Base-by-base conservation (phyloP, 805 yeast genomes). In the Candida cerambycidarum region DNA sequence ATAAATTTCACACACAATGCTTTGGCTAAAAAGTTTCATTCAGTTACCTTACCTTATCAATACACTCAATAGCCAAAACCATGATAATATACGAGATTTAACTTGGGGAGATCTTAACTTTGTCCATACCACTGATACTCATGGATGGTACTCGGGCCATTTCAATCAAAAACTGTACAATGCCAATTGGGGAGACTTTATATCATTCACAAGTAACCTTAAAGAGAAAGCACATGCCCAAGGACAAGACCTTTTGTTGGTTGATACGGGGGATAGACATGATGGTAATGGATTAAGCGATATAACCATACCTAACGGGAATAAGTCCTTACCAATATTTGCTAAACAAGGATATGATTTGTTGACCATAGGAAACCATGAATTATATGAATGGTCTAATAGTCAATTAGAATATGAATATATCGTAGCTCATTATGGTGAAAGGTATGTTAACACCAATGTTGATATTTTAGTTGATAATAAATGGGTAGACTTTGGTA, bases 81-180 rank as follows among this genome's bases (percentile, higher is more conserved):
- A 34, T 5, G 38, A 13, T 18, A n/a, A 17, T n/a, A 13, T 17
- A 10, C 8, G 93, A 39, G 76, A 77, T n/a, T 55, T 89, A 23
- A 56, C 62, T 9, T 73, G 89, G 76, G 89, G 90, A 0, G 78
- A 82, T 43, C 44, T 93, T 36, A 92, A 93, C 65, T 87, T 93
- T 53, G 55, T 92, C 18, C 98, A 92, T 56, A 90, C 98, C 1
- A 93, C 99, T 0, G 99, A 93, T 56, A 92, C 97, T 2, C 99
- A 93, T 61, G 97, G 93, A 1, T 93, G 99, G 99, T 79, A 85
- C 49, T 82, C 92, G 4, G 97, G 97, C 0, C 99, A 92, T 65
- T 54, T 79, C 30, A 81, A 82, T 51, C 97, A 90, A 60, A 71
- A 76, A 21, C 80, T 78, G 44, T 92, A 82, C 60, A 76, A 83